These are phyloP conservation scores for Ustilago cynodontis DNA, from an alignment of 1,284 basidiomycete genomes.

Conservation along the genomic window DNA sequence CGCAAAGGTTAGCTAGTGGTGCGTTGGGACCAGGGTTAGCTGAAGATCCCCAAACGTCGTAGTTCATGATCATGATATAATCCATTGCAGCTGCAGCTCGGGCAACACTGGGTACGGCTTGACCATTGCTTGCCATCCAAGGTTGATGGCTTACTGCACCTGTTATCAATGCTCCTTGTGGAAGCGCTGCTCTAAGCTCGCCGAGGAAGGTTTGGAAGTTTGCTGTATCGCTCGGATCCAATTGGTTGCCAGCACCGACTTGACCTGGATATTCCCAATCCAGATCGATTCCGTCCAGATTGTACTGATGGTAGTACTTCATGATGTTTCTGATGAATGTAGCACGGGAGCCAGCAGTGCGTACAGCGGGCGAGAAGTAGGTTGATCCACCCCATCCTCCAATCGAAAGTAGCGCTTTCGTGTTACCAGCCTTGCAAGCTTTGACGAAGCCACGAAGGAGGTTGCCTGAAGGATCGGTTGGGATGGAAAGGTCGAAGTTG, in stretches of 20 bases:
- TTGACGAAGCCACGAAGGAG: constrained; percentile 48
- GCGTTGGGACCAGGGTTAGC: constrained; percentile 58
- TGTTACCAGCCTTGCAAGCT: constrained; percentile 40
- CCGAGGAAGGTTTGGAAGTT: constrained; percentile 62
- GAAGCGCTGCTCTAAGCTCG: constrained; percentile 71
- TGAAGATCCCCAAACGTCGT: constrained; percentile 61
- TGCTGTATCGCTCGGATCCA: constrained; percentile 42
- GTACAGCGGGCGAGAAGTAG: constrained; percentile 55
- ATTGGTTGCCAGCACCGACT: constrained; percentile 60
- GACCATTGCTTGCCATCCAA: constrained; percentile 48
- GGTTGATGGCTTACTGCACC: constrained; percentile 51
- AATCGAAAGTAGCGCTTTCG: constrained; percentile 55
- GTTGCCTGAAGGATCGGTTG: constrained; percentile 27
- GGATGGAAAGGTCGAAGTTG: constrained; percentile 41
- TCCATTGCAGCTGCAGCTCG: constrained; percentile 50
- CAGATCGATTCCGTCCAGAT: constrained; percentile 75
- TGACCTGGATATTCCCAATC: constrained; percentile 73
- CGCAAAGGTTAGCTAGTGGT: constrained; percentile 62
- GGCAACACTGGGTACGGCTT: constrained; percentile 50
- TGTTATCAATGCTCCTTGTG: constrained; percentile 70
- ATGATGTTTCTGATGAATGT: constrained; percentile 55
- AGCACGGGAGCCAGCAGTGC: constrained; percentile 28
- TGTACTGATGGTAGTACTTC: constrained; percentile 72
- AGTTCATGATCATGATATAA: constrained; percentile 66
- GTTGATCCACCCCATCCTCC: constrained; percentile 59